These are phyloP conservation scores for Sphaerulina vaccinii DNA, from an alignment of 2,329 filamentous ascomycete species.

Conservation along the genomic window DNA sequence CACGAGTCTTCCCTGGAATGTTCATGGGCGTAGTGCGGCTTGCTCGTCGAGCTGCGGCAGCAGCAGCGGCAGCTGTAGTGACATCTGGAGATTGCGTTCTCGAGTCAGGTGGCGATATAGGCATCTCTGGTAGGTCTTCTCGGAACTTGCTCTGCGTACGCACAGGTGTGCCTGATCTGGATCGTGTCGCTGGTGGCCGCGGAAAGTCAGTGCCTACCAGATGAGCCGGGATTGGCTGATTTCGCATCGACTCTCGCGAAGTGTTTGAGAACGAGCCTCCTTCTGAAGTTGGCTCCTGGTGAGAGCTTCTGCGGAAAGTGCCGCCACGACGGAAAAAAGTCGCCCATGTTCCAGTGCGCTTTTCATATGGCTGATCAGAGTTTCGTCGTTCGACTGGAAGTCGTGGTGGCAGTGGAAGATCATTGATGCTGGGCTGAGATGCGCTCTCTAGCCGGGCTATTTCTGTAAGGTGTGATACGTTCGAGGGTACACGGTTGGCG, in stretches of 20 bases:
- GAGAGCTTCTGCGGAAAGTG: slow-evolving; percentile 41
- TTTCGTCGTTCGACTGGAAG: slow-evolving; percentile 32
- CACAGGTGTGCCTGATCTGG: slow-evolving; percentile 61
- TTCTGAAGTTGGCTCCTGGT: slow-evolving; percentile 62
- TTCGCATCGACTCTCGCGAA: slow-evolving; percentile 80
- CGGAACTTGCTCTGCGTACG: slow-evolving; percentile 87
- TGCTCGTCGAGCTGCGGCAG: slow-evolving; percentile 42
- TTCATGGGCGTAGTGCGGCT: slow-evolving; percentile 31
- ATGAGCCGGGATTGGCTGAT: slow-evolving; percentile 53
- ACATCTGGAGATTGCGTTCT: slow-evolving; percentile 74
- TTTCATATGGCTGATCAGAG: slow-evolving; percentile 51
- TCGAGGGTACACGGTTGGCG: slow-evolving; percentile 15
- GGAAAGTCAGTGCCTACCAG: slow-evolving; percentile 41
- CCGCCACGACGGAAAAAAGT: slow-evolving; percentile 71
- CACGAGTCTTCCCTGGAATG: slow-evolving; percentile 18
- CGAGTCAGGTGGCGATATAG: slow-evolving; percentile 81
- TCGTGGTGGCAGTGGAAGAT: slow-evolving; percentile 28
- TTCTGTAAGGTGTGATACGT: slow-evolving; percentile 21
- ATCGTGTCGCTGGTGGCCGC: slow-evolving; percentile 41
- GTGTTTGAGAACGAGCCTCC: slow-evolving; percentile 71
- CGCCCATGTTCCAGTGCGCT: slow-evolving; percentile 55
- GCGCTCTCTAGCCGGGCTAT: slow-evolving; percentile 19
- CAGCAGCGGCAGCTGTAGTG: slow-evolving; percentile 48
- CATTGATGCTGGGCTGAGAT: slow-evolving; percentile 22
- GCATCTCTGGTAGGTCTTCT: slow-evolving; percentile 85